phyloP scores from a whole-genome alignment of 1,284 basidiomycete genomes.

The Austroboletus olivaceoglutinosus region DNA sequence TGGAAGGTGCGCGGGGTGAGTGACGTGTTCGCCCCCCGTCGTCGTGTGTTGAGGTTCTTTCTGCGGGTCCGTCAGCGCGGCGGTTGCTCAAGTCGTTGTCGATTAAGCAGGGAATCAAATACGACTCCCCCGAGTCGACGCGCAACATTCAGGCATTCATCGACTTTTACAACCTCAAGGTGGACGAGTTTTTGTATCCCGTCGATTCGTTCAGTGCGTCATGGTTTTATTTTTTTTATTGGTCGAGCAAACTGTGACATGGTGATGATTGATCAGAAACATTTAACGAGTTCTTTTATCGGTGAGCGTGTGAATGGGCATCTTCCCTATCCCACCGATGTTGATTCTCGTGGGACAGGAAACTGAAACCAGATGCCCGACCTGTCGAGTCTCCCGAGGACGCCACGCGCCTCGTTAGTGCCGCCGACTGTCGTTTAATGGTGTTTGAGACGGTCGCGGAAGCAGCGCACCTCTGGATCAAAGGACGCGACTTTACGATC shows the following conservation, averaged over 20 bases:
- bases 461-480: constrained; percentile 94
- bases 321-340: constrained; percentile 12
- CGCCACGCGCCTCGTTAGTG: constrained; percentile 76
- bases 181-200: constrained; percentile 82
- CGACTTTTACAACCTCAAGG: constrained; percentile 84
- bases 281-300: constrained; percentile 90
- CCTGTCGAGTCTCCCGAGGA: constrained; percentile 76
- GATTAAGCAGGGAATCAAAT: constrained; percentile 94
- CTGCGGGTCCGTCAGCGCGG: constrained; percentile 42
- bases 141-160: constrained; percentile 87
- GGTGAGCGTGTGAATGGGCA: constrained; percentile 35
- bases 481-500: constrained; percentile 91
- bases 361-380: constrained; percentile 81
- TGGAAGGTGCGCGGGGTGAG: constrained; percentile 86
- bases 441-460: constrained; percentile 83
- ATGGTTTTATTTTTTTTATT: background rate
- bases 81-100: constrained; percentile 85
- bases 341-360: constrained; percentile 51
- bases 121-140: constrained; percentile 82
- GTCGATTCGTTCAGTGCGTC: constrained; percentile 77
- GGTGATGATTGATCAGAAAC: constrained; percentile 51
- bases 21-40: constrained; percentile 4
- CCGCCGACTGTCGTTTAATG: constrained; percentile 95
- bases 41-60: constrained; percentile 3
- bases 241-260: background rate